Base-by-base conservation (phyloP, 139 green algal species). In the Edaphochlamys debaryana region DNA sequence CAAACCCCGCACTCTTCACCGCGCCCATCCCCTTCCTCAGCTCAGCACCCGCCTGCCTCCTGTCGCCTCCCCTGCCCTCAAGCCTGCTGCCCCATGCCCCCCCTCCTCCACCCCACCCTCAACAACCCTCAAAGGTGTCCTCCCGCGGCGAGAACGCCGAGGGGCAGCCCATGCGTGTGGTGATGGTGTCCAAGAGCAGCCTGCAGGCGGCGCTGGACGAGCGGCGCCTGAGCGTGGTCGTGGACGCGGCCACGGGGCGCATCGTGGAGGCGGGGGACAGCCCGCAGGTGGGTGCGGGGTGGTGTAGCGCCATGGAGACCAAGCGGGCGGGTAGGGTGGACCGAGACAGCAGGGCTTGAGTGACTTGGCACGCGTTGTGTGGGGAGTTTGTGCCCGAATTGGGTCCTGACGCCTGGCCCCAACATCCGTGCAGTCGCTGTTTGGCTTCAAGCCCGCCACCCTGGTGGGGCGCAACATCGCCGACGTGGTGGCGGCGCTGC, bases 401-500 rank as follows among this genome's bases (percentile, higher is more conserved):
- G n/a, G n/a, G n/a, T n/a, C n/a, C n/a, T n/a, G n/a, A n/a, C n/a
- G n/a, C n/a, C n/a, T n/a, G n/a, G n/a, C 60, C 60, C 60, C 60
- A 34, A 67, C 23, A 25, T 40, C 63, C 32, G 29, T 6, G 2
- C 70, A 79, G 23, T 37, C 7, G 15, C 52, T 90, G n/a, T 90
- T 90, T 70, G 86, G 86, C 25, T 87, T 90, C 70, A 62, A 70
- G 40, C 81, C 81, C 29, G 41, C 80, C 15, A 22, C 56, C 2
- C 82, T 90, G 29, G 48, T 90, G 34, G 86, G 86, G 4, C 64
- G 81, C 23, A 79, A 75, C 64, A 41, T 87, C 19, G 40, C 56
- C 1, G 73, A 80, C 38, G 42, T 80, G 13, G 58, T 80, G 32
- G 45, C 73, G 56, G 73, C 73, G 56, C 56, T 80, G 17, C 25